Percentiles rank a stretch among this genome's conserved stretches.
Conservation (phyloP, 2,329 filamentous ascomycete species). For the Ploettnerulaceae sp. region DNA sequence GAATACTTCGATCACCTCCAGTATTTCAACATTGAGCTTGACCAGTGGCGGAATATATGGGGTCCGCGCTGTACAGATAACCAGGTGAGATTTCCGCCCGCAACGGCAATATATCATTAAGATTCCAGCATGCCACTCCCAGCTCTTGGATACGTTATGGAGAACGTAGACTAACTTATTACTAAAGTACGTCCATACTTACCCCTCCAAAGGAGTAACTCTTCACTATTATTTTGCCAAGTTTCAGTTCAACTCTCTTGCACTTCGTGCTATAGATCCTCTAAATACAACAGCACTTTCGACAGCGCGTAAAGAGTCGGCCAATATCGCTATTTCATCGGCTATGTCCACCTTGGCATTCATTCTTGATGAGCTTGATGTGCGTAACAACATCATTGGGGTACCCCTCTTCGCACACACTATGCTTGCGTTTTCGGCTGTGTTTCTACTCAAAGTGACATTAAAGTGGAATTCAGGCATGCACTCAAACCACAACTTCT, state of each 20-base stretch:
- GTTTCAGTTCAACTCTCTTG: neutral
- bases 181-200: neutral
- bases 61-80: neutral
- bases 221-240: slow-evolving; percentile 1
- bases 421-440: neutral
- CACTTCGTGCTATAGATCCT: neutral
- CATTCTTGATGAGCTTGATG: neutral
- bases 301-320: neutral
- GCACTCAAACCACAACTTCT: neutral
- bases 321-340: neutral
- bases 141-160: too few relatives aligned
- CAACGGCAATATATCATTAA: too few relatives aligned
- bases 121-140: too few relatives aligned
- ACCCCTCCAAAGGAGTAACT: neutral
- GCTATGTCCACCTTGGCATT: neutral
- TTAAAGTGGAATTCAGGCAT: neutral
- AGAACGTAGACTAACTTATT: too few relatives aligned
- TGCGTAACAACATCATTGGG: neutral
- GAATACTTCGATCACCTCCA: neutral
- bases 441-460: neutral
- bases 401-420: neutral
- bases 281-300: neutral
- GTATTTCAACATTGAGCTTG: neutral
- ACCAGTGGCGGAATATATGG: neutral
- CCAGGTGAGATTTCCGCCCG: too few relatives aligned